Evolutionary conservation across 1,139 yeast species (phyloP).

Genomic region (Waltiozyma sp.): DNA sequence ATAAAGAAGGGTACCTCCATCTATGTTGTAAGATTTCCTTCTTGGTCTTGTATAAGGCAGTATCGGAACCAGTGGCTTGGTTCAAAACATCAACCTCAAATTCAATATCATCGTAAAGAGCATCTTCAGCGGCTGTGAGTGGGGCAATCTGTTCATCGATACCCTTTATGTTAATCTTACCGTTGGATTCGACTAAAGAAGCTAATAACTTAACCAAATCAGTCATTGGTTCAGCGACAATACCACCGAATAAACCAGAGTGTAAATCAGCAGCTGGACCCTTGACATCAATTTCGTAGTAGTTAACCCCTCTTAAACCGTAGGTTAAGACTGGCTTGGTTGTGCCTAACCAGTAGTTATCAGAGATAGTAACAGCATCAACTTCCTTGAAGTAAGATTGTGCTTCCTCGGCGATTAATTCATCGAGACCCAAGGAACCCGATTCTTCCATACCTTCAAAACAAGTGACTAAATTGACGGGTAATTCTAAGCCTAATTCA

Average conservation of each 20-base stretch:
- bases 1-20: slow-evolving; percentile 96
- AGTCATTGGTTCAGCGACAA: slow-evolving; percentile 95
- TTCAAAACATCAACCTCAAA: slow-evolving; percentile 78
- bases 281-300: slow-evolving; percentile 67
- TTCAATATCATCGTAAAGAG: slow-evolving; percentile 75
- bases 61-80: slow-evolving; percentile 78
- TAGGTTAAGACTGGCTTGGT: slow-evolving; percentile 93
- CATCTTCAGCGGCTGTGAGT: slow-evolving; percentile 67
- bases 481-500: slow-evolving; percentile 75
- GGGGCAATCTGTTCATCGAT: slow-evolving; percentile 92
- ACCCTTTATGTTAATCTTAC: slow-evolving; percentile 81
- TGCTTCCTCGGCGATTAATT: slow-evolving; percentile 70
- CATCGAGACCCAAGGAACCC: slow-evolving; percentile 88
- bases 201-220: slow-evolving; percentile 74
- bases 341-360: slow-evolving; percentile 98
- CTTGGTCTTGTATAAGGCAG: slow-evolving; percentile 67
- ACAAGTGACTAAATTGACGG: slow-evolving; percentile 85
- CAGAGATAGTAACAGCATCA: slow-evolving; percentile 92
- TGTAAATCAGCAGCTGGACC: slow-evolving; percentile 98
- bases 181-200: slow-evolving; percentile 66
- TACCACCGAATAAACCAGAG: slow-evolving; percentile 96
- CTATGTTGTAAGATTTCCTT: slow-evolving; percentile 89
- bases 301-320: slow-evolving; percentile 94
- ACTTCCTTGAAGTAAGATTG: slow-evolving; percentile 69
- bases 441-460: slow-evolving; percentile 99